phyloP scores from a whole-genome alignment of 108 stramenopile species.

The Cyclotella atomus region DNA sequence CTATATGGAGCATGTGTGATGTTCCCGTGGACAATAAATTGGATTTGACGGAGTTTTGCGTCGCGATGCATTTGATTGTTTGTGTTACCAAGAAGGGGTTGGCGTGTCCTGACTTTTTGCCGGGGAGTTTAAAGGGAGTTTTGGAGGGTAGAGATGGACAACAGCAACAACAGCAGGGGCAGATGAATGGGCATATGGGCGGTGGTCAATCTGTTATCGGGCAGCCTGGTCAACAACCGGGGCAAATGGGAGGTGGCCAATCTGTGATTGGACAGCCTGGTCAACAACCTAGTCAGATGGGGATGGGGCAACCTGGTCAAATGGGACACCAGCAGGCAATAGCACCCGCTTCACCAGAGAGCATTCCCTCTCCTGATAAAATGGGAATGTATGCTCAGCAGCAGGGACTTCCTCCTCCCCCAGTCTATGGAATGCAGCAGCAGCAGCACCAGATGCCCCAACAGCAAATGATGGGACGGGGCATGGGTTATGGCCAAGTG shows the following conservation, averaged over 20 bases:
- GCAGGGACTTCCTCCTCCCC: conserved; percentile 2
- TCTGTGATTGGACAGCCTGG: not conserved
- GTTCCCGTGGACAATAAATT: conserved; percentile 90
- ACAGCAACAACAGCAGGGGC: conserved; percentile 26
- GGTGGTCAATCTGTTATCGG: not conserved
- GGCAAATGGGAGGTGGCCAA: not conserved
- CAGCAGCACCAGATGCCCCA: conserved; percentile 31
- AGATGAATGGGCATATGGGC: not conserved
- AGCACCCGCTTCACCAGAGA: conserved; percentile 4
- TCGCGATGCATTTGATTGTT: conserved; percentile 97
- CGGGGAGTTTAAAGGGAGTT: conserved; percentile 54
- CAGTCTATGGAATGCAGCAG: conserved; percentile 24
- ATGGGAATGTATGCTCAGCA: not conserved
- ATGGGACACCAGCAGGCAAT: not conserved
- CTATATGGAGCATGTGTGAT: conserved; percentile 90
- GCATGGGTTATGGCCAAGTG: too few species aligned
- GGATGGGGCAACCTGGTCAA: not conserved
- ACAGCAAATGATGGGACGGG: conserved; percentile 19
- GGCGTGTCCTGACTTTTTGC: conserved; percentile 65
- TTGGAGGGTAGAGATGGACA: conserved; percentile 52
- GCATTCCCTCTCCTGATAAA: conserved; percentile 30
- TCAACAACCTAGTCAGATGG: conserved; percentile 3
- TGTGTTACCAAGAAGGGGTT: conserved; percentile 89
- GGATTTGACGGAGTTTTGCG: conserved; percentile 88
- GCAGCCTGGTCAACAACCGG: not conserved